phyloP scores from a whole-genome alignment of 2,329 filamentous ascomycete genomes.

The Ramularia collo-cygni region DNA sequence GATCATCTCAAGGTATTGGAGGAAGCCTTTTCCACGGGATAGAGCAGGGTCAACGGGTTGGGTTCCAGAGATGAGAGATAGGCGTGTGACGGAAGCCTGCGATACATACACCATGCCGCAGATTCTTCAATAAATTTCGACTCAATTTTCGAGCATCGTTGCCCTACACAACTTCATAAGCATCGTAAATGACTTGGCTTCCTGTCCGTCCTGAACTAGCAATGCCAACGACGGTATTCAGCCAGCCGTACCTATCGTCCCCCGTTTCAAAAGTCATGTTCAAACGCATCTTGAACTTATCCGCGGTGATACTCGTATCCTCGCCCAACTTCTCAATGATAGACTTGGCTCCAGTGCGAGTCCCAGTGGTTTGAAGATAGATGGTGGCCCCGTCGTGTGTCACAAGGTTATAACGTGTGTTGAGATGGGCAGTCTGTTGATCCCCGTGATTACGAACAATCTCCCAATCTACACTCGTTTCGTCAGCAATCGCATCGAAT shows the following conservation, averaged over 20 bases:
- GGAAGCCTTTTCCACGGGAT: too few species aligned
- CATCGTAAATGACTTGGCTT: constrained; percentile 22
- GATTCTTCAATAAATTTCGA: too few species aligned
- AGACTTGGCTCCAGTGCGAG: constrained; percentile 19
- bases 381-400: constrained; percentile 25
- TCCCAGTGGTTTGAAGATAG: constrained; percentile 25
- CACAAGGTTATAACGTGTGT: constrained; percentile 24
- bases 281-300: constrained; percentile 26
- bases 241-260: constrained; percentile 24
- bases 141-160: too few species aligned
- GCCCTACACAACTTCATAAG: constrained; percentile 19
- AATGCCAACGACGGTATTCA: constrained; percentile 22
- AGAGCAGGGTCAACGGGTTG: too few species aligned
- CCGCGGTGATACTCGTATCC: constrained; percentile 17
- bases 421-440: constrained; percentile 24
- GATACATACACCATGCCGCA: too few species aligned
- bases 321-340: constrained; percentile 22
- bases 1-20: too few species aligned
- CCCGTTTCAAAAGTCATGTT: constrained; percentile 26
- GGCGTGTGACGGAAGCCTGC: too few species aligned
- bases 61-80: too few species aligned
- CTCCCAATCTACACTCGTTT: constrained; percentile 16
- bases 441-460: constrained; percentile 20
- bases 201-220: constrained; percentile 18
- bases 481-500: background rate